phyloP scores from a whole-genome alignment of 306 rosid genomes.

The Corylus avellana region DNA sequence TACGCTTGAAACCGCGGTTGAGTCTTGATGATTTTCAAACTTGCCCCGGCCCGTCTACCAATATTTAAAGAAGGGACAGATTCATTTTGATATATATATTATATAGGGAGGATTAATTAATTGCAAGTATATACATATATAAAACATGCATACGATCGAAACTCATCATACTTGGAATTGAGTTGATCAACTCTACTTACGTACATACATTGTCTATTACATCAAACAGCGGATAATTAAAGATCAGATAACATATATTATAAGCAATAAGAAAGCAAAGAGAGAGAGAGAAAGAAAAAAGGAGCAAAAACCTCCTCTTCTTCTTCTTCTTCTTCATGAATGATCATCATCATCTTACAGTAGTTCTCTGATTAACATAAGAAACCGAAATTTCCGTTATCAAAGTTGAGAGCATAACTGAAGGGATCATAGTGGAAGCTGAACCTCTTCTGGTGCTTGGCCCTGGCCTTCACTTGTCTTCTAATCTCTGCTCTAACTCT shows the following conservation, averaged over 20 bases:
- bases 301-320: neutral
- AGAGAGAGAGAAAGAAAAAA: neutral
- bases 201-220: neutral
- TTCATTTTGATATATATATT: too few relatives aligned
- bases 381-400: constrained; percentile 56
- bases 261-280: too few relatives aligned
- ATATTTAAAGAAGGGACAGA: too few relatives aligned
- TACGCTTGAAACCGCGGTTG: too few relatives aligned
- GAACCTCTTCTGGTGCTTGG: constrained; percentile 29
- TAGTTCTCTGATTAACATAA: constrained; percentile 28
- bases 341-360: too few relatives aligned
- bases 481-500: constrained; percentile 47
- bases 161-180: too few relatives aligned
- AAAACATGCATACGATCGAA: too few relatives aligned
- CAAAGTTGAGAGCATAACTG: constrained; percentile 70
- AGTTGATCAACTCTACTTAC: too few relatives aligned
- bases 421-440: constrained; percentile 59
- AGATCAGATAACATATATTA: neutral
- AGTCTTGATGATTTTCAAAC: too few relatives aligned
- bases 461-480: constrained; percentile 33
- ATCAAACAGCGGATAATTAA: neutral
- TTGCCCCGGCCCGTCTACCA: too few relatives aligned
- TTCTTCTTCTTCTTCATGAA: neutral
- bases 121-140: too few relatives aligned
- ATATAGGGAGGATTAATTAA: too few relatives aligned